phyloP scores from a whole-genome alignment of 371 early-diverging fungal genomes.

The Mortierella sp. region DNA sequence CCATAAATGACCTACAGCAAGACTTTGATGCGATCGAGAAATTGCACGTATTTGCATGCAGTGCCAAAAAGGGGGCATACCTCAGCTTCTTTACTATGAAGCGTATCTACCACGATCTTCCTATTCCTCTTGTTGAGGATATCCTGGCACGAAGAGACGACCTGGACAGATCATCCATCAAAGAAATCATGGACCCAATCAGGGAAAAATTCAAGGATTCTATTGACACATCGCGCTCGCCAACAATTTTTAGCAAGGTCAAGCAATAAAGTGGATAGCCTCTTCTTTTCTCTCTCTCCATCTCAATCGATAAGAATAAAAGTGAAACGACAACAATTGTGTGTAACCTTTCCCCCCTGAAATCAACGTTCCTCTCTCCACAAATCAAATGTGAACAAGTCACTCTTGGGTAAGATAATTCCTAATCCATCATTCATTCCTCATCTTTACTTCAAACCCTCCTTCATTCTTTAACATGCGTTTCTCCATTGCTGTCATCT shows the following conservation, averaged over 20 bases:
- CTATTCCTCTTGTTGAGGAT: constrained; percentile 82
- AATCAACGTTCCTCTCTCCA: background rate
- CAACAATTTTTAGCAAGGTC: constrained; percentile 50
- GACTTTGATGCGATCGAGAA: constrained; percentile 84
- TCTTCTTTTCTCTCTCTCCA: background rate
- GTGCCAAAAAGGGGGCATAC: constrained; percentile 75
- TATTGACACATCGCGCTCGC: constrained; percentile 28
- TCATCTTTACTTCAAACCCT: background rate
- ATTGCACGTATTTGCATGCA: constrained; percentile 75
- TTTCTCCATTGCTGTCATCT: constrained; percentile 38
- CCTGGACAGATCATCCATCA: constrained; percentile 76
- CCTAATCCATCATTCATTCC: background rate
- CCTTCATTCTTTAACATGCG: constrained; percentile 27
- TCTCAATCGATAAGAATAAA: no score
- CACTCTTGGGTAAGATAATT: background rate
- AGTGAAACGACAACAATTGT: no score
- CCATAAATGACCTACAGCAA: constrained; percentile 71
- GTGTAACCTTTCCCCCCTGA: background rate
- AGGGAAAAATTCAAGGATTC: constrained; percentile 65
- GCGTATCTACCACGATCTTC: constrained; percentile 87
- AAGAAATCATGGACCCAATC: constrained; percentile 85
- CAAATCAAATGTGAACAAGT: constrained; percentile 27
- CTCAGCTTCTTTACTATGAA: constrained; percentile 82
- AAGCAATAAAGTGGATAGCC: constrained; percentile 27
- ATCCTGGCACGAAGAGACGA: constrained; percentile 83